Base-by-base conservation (phyloP, 257 asterid species). In the Solanum chilense region DNA sequence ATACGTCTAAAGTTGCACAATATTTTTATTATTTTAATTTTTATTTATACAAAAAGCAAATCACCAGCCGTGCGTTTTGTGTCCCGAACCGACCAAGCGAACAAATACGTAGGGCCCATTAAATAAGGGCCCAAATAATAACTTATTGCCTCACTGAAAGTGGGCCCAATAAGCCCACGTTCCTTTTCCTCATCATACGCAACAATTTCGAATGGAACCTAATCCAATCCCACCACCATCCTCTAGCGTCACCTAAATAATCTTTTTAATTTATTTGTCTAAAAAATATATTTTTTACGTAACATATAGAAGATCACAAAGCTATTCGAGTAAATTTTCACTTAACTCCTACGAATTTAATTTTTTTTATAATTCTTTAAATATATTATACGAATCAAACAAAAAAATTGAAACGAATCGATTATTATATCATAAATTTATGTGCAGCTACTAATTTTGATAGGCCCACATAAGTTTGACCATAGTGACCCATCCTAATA, bases 31-130 rank as follows among this genome's bases (percentile, higher is more conserved):
- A 16, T 52, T 52, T 37, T 52, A 18, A 21, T 7, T 73, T 74
- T 8, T 73, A 16, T 37, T 18, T 9, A 45, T 14, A 80, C 66
- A 35, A 29, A 80, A 81, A 47, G 69, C 42, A 49, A 78, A 80
- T 80, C 44, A 81, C 69, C 85, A 49, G 31, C 85, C 85, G 85
- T 81, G 85, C 45, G 69, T 16, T 80, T 49, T 81, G 69, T 90
- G 89, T 88, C 77, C 87, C 41, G 89, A 83, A 82, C 91, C 90
- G 87, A 90, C 92, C 82, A 88, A 85, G 20, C 86, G 92, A 90
- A 90, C 83, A 86, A n/a, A 15, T 44, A 9, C 49, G 45, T 23
- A 29, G 86, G 75, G 41, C 89, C 87, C 87, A 35, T 14, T 14
- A 33, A 33, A 15, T 14, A 9, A 8, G 41, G 83, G 69, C 35